Conservation (phyloP, 2,329 filamentous ascomycete genomes). For the Cyphellophora europaea region DNA sequence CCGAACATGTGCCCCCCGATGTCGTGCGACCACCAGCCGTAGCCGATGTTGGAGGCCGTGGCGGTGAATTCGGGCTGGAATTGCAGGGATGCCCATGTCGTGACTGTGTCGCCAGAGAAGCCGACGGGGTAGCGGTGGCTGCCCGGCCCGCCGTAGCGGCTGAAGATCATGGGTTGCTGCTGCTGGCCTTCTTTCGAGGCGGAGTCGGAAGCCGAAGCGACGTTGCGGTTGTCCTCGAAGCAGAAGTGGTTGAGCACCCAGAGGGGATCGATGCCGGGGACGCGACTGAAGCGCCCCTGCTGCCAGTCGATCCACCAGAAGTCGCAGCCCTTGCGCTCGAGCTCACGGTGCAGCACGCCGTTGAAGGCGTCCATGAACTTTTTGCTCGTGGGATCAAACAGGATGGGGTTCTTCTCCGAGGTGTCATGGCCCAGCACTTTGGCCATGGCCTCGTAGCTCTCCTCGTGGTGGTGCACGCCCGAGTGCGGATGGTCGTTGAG, state of each 20-base stretch:
- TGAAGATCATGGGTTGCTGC: conserved; percentile 45
- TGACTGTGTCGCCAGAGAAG: conserved; percentile 54
- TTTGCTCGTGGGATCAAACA: conserved; percentile 46
- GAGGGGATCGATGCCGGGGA: conserved; percentile 52
- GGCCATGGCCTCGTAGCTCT: conserved; percentile 47
- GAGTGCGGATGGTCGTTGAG: conserved; percentile 56
- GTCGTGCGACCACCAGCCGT: conserved; percentile 61
- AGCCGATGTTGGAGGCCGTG: conserved; percentile 57
- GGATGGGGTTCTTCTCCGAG: conserved; percentile 38
- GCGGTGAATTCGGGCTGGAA: conserved; percentile 61
- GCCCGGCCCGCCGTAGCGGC: conserved; percentile 53
- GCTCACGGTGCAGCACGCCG: conserved; percentile 44
- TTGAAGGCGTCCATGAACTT: conserved; percentile 51
- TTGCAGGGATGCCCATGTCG: conserved; percentile 50
- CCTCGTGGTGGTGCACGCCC: conserved; percentile 48
- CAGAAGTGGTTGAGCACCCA: conserved; percentile 60
- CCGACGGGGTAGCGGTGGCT: conserved; percentile 56
- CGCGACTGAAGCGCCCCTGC: conserved; percentile 46
- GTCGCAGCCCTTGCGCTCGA: conserved; percentile 49
- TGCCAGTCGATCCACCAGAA: conserved; percentile 65
- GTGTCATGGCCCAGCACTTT: conserved; percentile 43
- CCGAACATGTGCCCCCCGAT: conserved; percentile 56
- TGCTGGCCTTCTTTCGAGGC: conserved; percentile 30
- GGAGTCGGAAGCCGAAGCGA: too few species aligned
- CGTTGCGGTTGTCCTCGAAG: conserved; percentile 46